A percentile compares a stretch with the other conserved stretches of the same genome.
phyloP scores from a whole-genome alignment of 1,139 yeast species.

The Pichia sp. region DNA sequence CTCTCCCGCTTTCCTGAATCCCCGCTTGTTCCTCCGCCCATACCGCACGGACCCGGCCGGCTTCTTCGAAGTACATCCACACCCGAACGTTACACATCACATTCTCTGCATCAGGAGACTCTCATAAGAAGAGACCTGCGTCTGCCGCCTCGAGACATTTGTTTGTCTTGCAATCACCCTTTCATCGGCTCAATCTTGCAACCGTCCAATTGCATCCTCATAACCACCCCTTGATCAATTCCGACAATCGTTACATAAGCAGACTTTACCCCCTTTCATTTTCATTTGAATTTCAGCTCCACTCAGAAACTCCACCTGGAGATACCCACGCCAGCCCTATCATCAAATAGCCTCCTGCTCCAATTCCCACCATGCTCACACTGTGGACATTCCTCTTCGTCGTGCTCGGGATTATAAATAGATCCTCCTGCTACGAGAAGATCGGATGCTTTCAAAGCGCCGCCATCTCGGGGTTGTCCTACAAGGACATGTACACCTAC shows the following conservation, averaged over 20 bases:
- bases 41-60: too few species aligned
- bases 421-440: slow-evolving; percentile 6
- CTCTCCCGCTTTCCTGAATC: too few species aligned
- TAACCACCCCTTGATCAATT: not conserved
- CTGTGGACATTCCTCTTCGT: not conserved
- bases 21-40: too few species aligned
- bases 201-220: not conserved
- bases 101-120: too few species aligned
- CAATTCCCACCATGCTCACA: not conserved
- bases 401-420: slow-evolving; percentile 3
- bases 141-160: too few species aligned
- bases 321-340: not conserved
- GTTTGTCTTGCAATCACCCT: too few species aligned
- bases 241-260: not conserved
- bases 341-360: not conserved
- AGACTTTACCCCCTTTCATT: not conserved
- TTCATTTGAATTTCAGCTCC: not conserved
- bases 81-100: too few species aligned
- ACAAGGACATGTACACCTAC: slow-evolving; percentile 34
- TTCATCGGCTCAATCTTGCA: too few species aligned
- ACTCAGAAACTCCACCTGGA: not conserved
- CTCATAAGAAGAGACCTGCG: too few species aligned
- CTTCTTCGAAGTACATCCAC: too few species aligned
- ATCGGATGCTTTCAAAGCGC: slow-evolving; percentile 28
- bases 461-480: slow-evolving; percentile 21